Percentiles rank a stretch among this genome's conserved stretches.
Conservation (phyloP, 2,329 filamentous ascomycete genomes). For the Tolypocladium capitatum region DNA sequence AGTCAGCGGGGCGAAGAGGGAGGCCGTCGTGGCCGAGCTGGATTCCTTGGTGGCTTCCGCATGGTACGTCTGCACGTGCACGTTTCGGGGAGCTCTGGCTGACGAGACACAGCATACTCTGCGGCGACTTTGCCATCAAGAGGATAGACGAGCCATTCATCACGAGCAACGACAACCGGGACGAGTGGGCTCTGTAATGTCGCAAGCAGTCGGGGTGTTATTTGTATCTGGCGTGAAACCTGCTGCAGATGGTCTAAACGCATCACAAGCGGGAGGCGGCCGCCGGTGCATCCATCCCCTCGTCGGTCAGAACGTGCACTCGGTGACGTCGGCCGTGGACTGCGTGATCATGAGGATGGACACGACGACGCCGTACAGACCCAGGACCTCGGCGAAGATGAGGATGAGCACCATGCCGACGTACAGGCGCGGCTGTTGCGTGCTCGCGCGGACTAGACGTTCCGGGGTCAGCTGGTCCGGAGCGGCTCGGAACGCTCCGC, state of each 20-base stretch:
- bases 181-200: constrained; percentile 61
- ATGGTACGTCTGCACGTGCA: constrained; percentile 45
- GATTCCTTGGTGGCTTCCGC: constrained; percentile 83
- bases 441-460: constrained; percentile 26
- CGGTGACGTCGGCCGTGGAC: constrained; percentile 23
- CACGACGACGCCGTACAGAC: constrained; percentile 33
- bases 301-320: constrained; percentile 19
- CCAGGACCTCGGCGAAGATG: constrained; percentile 33
- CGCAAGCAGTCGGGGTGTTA: neutral
- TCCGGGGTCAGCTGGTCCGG: neutral
- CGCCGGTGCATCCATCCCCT: neutral
- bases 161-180: constrained; percentile 53
- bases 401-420: constrained; percentile 34
- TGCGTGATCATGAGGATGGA: constrained; percentile 34
- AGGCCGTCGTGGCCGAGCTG: constrained; percentile 74
- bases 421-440: constrained; percentile 33
- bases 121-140: constrained; percentile 89
- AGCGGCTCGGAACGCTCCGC: neutral
- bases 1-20: constrained; percentile 56
- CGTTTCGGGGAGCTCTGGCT: neutral
- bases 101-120: constrained; percentile 56
- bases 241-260: neutral
- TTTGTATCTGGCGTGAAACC: neutral
- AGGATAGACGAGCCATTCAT: constrained; percentile 90
- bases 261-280: neutral